These are phyloP conservation scores for Monosporozyma unispora DNA, from an alignment of 805 yeast species.

Conservation along the genomic window DNA sequence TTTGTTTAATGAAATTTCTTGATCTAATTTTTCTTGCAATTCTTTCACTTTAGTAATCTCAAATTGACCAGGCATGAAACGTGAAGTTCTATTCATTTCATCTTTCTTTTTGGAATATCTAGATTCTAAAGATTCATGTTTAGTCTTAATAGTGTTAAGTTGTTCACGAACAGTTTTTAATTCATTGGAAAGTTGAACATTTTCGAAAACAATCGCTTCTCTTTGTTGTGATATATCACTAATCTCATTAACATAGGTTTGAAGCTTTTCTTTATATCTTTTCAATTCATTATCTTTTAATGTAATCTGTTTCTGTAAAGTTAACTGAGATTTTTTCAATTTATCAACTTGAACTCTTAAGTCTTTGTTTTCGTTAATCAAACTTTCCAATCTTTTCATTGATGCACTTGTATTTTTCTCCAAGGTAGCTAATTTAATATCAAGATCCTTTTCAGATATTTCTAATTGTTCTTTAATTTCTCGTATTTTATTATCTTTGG, in stretches of 20 bases:
- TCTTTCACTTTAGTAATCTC: conserved; percentile 31
- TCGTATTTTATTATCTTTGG: conserved; percentile 31
- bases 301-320: conserved; percentile 29
- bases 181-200: conserved; percentile 21
- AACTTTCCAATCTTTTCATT: conserved; percentile 30
- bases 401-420: conserved; percentile 30
- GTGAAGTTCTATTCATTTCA: background rate
- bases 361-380: conserved; percentile 38
- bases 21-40: conserved; percentile 28
- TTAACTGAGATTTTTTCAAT: conserved; percentile 31
- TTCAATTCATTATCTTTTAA: conserved; percentile 32
- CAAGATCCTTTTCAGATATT: conserved; percentile 29
- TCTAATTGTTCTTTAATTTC: conserved; percentile 26
- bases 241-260: conserved; percentile 22
- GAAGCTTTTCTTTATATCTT: conserved; percentile 21
- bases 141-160: conserved; percentile 16
- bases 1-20: conserved; percentile 27
- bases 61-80: background rate
- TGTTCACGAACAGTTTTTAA: conserved; percentile 24
- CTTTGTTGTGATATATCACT: conserved; percentile 25
- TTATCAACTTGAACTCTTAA: conserved; percentile 34
- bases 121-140: conserved; percentile 18
- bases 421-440: conserved; percentile 29
- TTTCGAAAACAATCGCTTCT: conserved; percentile 24
- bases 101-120: conserved; percentile 28